Evolutionary conservation across 495 filamentous ascomycete genomes (phyloP), one percentile per base, ranked within the genome.

Genomic region (Aspergillus saccharolyticus): DNA sequence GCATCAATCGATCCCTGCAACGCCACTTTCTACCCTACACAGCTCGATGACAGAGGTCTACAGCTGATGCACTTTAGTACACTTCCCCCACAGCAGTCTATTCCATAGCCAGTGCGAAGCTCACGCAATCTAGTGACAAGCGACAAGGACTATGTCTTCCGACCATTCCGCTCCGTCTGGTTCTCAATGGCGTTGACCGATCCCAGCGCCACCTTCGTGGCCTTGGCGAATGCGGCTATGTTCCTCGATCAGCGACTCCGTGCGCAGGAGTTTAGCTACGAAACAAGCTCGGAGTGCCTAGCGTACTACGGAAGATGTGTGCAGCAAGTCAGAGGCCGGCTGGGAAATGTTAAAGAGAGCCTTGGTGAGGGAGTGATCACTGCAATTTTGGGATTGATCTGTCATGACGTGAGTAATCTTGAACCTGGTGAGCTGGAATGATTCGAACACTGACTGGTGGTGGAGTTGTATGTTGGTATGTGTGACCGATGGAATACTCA

Each of bases 171-270:
- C 17, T 51, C 52, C 12, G 54, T 64, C 47, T 68, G 65, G 65
- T 61, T 68, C 51, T 53, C 57, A 5, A 60, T 68, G 63, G 60
- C 63, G 20, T 21, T 68, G 58, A 44, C 42, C 0, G 65, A 68
- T 44, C 8, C 53, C 18, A 63, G 60, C 51, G 65, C 65, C 44
- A 63, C 66, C 49, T 50, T 52, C 1, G 39, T 68, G 21, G 58
- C 57, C 16, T 49, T 66, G 55, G 65, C 65, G 20, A 65, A 63
- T 49, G 65, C 65, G 8, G 59, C 63, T 24, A 63, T 68, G 60
- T 68, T 68, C 52, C 51, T 63, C 22, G 63, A 65, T 25, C 60
- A 68, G 33, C 50, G 43, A 8, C 33, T 30, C 19, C 42, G 59
- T 15, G 56, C 53, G 28, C 30, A 55, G 8, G 60, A 42, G 4